phyloP scores from a whole-genome alignment of 2,329 filamentous ascomycete genomes.

The Trichoderma sp. region DNA sequence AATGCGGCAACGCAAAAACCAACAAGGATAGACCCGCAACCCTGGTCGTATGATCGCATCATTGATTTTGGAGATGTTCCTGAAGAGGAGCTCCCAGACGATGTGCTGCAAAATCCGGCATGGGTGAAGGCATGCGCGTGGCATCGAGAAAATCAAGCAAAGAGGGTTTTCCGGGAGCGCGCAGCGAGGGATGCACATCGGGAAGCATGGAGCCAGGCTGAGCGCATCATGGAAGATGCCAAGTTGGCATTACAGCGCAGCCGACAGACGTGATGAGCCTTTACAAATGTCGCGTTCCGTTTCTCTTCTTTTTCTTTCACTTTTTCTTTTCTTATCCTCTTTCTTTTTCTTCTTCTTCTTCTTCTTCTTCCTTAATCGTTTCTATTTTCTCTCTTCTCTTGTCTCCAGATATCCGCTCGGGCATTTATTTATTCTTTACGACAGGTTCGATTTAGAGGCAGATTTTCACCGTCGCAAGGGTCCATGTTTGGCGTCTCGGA shows the following conservation, averaged over 20 bases:
- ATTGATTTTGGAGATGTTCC: slow-evolving; percentile 40
- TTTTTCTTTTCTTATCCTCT: background rate
- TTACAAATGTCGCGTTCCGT: background rate
- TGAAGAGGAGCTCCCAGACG: slow-evolving; percentile 42
- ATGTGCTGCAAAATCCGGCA: slow-evolving; percentile 42
- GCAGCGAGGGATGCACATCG: background rate
- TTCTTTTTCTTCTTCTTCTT: background rate
- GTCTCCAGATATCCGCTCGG: background rate
- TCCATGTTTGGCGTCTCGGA: slow-evolving; percentile 2
- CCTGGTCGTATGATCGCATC: slow-evolving; percentile 29
- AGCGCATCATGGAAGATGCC: slow-evolving; percentile 1
- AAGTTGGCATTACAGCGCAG: background rate
- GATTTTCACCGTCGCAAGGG: background rate
- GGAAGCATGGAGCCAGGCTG: slow-evolving; percentile 6
- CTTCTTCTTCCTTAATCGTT: background rate
- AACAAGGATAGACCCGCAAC: slow-evolving; percentile 28
- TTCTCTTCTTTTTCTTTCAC: background rate
- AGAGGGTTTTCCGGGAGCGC: slow-evolving; percentile 2
- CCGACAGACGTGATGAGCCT: background rate
- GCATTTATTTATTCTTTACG: background rate
- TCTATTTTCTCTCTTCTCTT: background rate
- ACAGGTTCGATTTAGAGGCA: background rate
- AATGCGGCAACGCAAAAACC: background rate
- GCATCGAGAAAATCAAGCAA: slow-evolving; percentile 31
- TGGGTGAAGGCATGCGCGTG: slow-evolving; percentile 45